Base-by-base conservation (phyloP, 2,329 filamentous ascomycete species). In the Aspergillus cejpii region DNA sequence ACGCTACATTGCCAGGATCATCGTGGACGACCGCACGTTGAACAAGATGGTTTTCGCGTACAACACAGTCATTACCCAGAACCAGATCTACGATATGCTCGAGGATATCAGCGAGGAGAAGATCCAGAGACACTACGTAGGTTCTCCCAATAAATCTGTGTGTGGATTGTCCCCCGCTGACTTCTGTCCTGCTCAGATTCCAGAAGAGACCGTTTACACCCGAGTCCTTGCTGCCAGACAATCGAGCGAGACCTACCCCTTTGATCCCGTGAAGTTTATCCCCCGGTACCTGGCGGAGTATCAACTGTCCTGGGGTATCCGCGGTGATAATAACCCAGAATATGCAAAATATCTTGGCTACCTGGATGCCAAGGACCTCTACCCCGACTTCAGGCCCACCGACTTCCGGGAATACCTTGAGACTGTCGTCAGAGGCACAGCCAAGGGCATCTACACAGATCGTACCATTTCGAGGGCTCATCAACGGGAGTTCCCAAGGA, bases 341-440 rank as follows among this genome's bases (percentile, higher is more conserved):
- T 67, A 71, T 49, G 78, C 78, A 8, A 64, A 68, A 39, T 79
- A 79, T 48, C 63, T 81, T 4, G 76, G 76, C 1, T 79, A 80
- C 55, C 47, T 79, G 14, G 64, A 70, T 43, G 68, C 64, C 24
- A 73, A 71, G 51, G 72, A 79, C 14, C 61, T 80, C 19, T 80
- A 79, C 52, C 77, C 76, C 2, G 74, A 77, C 15, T 64, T 78
- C 43, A 49, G 68, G 41, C 64, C 63, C 1, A 67, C 55, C 24
- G 59, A 60, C 14, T 70, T 73, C 51, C 58, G 60, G 45, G 61
- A 64, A 5, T 74, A 68, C 45, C 55, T 72, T 6, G 54, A 65
- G 39, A 65, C 68, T 1, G 56, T 74, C 5, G 50, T 75, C 19
- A 61, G 57, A 7, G 72, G 73, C 8, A 69, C 66, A 20, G 66